These are phyloP conservation scores for Colletotrichum theobromicola DNA, from an alignment of 2,329 filamentous ascomycete genomes.

Conservation along the genomic window DNA sequence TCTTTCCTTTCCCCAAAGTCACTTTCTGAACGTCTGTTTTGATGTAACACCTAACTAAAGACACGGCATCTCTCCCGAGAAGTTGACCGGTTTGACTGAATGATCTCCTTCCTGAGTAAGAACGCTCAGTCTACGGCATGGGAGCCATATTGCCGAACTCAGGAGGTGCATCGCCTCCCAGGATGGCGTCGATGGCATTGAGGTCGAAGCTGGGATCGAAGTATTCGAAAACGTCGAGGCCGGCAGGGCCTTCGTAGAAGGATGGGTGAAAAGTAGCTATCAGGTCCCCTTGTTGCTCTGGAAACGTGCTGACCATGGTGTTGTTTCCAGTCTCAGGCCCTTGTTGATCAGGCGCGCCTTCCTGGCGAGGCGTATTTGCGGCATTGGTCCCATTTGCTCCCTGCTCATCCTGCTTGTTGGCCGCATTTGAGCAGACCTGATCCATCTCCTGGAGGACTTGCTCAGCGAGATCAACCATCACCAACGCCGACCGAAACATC, in stretches of 20 bases:
- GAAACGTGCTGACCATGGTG: background rate
- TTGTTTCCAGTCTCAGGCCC: background rate
- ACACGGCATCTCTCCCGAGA: background rate
- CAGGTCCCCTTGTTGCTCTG: background rate
- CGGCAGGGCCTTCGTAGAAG: constrained; percentile 8
- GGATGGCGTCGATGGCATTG: constrained; percentile 25
- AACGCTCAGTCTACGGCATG: background rate
- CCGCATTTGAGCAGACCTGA: constrained; percentile 17
- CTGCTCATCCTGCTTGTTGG: constrained; percentile 11
- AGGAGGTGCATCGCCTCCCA: constrained; percentile 10
- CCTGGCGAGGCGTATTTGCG: constrained; percentile 8
- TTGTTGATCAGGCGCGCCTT: background rate
- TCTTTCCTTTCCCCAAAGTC: background rate
- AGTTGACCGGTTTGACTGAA: background rate
- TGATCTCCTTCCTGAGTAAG: background rate
- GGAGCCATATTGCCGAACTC: background rate
- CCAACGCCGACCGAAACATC: constrained; percentile 25
- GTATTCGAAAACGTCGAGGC: constrained; percentile 25
- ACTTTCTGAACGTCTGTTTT: background rate
- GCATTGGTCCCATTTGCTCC: background rate
- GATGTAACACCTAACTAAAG: background rate
- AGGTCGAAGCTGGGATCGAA: constrained; percentile 28
- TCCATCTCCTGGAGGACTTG: constrained; percentile 27
- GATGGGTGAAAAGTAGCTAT: background rate
- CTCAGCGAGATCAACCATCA: constrained; percentile 26